Evolutionary conservation across 768 basidiomycete species (phyloP), one percentile per base, ranked within the genome.

Genomic region (Boletus rubroflammeus): DNA sequence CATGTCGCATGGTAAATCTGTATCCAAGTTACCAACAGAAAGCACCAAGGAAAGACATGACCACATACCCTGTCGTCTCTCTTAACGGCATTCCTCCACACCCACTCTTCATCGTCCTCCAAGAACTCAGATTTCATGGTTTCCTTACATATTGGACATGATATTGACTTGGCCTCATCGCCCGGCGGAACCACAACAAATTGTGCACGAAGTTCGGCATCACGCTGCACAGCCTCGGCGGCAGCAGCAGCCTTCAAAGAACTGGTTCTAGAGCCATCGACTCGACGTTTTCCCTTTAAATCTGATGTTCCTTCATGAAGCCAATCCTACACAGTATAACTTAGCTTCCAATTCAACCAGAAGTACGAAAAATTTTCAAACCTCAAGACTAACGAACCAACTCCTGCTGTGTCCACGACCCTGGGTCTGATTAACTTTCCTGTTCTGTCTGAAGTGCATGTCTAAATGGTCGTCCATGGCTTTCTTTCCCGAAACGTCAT

Each of bases 71-170:
- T 82, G 53, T 88, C 89, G 59, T 96, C 91, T 56, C 86, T 85
- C 70, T 78, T 82, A 19, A 92, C 78, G 0, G 95, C 93, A 66
- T 99, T 96, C 67, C 81, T 83, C 93, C 93, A 99, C 13, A 97
- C 88, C 95, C 95, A 98, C 56, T 97, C 96, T 74, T 98, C 96
- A 56, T 95, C 93, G 45, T 97, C 95, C 67, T 98, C 93, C 53
- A 86, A 72, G 68, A 90, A 98, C 75, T 97, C 96, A 60, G 86
- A 83, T 76, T 92, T 90, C 70, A 98, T 79, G 52, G 70, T 72
- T 72, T 99, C 96, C 77, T 96, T 97, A 83, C 97, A 99, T 62
- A 99, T 90, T 25, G 94, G 93, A 78, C 96, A 99, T 58, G 87
- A 83, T 62, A 92, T 73, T 25, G 81, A 75, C 65, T 86, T 87